These are phyloP conservation scores for Auricularia cornea DNA, from an alignment of 768 basidiomycete species.

Conservation along the genomic window DNA sequence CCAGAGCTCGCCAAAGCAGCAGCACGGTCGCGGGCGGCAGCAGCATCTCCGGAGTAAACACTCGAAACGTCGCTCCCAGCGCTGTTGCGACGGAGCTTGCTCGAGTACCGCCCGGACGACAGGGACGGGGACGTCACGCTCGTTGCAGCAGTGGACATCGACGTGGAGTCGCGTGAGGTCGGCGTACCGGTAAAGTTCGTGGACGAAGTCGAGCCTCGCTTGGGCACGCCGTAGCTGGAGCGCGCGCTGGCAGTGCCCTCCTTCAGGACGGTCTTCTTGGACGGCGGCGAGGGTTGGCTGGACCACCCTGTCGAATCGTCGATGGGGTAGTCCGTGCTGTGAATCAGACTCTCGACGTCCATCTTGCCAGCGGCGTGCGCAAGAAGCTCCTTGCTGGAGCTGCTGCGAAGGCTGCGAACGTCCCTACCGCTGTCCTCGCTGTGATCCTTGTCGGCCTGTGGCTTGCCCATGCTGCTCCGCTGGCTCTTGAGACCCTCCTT, in stretches of 20 bases:
- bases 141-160: conserved; percentile 60
- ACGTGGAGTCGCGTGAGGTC: conserved; percentile 78
- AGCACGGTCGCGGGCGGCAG: conserved; percentile 57
- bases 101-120: conserved; percentile 66
- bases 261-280: conserved; percentile 7
- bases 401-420: conserved; percentile 16
- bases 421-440: conserved; percentile 38
- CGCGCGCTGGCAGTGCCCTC: conserved; percentile 31
- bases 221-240: conserved; percentile 63
- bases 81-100: conserved; percentile 68
- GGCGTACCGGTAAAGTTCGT: conserved; percentile 77
- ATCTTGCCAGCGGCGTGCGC: conserved; percentile 32
- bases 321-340: conserved; percentile 4
- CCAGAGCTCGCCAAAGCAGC: conserved; percentile 46
- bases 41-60: conserved; percentile 56
- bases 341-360: conserved; percentile 38
- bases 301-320: conserved; percentile 1
- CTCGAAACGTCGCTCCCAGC: conserved; percentile 80
- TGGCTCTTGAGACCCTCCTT: conserved; percentile 24
- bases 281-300: conserved; percentile 5
- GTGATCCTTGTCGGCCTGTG: conserved; percentile 30
- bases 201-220: conserved; percentile 84
- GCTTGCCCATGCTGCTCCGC: conserved; percentile 20
- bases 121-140: conserved; percentile 56
- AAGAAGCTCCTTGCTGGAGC: conserved; percentile 20